phyloP scores from a whole-genome alignment of 2,329 filamentous ascomycete species.

The Juglanconis sp. region DNA sequence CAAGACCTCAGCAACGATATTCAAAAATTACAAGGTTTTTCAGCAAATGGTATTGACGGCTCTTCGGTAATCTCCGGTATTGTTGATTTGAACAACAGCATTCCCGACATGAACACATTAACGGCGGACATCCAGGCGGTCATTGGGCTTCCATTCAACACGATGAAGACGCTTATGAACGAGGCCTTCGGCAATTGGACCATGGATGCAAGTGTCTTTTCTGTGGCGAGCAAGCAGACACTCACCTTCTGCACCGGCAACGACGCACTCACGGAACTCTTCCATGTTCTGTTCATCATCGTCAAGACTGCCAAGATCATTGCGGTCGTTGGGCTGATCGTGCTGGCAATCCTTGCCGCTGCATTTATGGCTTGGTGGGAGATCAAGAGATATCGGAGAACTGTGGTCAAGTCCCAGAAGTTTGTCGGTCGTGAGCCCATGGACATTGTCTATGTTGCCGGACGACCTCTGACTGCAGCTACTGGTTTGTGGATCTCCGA shows the following conservation, averaged over 20 bases:
- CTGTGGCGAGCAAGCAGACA: conserved; percentile 76
- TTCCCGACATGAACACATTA: conserved; percentile 81
- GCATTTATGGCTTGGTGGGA: conserved; percentile 79
- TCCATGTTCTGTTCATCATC: conserved; percentile 65
- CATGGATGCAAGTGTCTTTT: conserved; percentile 76
- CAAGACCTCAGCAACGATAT: conserved; percentile 17
- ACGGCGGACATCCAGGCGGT: conserved; percentile 75
- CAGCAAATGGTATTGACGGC: conserved; percentile 54
- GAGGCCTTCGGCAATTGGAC: conserved; percentile 67
- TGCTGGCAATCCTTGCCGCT: conserved; percentile 68
- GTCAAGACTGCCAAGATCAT: conserved; percentile 67
- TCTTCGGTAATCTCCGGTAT: conserved; percentile 67
- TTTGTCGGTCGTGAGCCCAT: conserved; percentile 71
- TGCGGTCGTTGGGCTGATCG: conserved; percentile 71
- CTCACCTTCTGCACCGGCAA: conserved; percentile 88
- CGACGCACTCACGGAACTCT: conserved; percentile 79
- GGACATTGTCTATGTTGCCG: conserved; percentile 85
- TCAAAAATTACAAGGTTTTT: conserved; percentile 59
- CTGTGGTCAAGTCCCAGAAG: conserved; percentile 66
- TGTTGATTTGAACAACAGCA: conserved; percentile 68
- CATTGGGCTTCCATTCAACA: conserved; percentile 75
- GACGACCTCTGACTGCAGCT: conserved; percentile 71
- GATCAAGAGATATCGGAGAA: conserved; percentile 70
- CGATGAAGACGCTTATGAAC: conserved; percentile 72
- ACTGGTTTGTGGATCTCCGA: conserved; percentile 68